phyloP scores from a whole-genome alignment of 345 rosid genomes.

The Pseudoturritis turrita region DNA sequence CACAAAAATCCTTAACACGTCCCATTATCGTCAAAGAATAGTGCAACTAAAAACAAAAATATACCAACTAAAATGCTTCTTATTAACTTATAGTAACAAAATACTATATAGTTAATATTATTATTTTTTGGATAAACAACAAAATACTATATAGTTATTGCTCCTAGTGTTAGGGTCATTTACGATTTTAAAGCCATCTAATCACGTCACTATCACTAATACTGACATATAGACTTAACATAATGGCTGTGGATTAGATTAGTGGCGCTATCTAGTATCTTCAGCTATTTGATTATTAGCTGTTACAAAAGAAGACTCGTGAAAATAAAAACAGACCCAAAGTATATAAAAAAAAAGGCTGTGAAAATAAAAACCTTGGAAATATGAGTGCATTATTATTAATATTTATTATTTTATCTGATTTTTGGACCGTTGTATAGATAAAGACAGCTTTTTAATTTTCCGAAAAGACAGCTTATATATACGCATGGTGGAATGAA shows the following conservation, averaged over 20 bases:
- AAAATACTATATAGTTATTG: no score
- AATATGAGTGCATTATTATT: not conserved
- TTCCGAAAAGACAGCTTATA: constrained; percentile 20
- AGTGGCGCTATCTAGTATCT: constrained; percentile 7
- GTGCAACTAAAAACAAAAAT: no score
- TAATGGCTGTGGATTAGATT: constrained; percentile 6
- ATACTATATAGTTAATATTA: no score
- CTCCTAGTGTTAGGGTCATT: no score
- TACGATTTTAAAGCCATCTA: not conserved
- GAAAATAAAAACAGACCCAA: not conserved
- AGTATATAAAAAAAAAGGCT: no score
- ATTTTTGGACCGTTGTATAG: constrained; percentile 24
- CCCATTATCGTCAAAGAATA: no score
- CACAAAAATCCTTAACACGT: no score
- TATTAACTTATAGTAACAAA: no score
- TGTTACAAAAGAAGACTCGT: not conserved
- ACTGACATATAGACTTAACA: not conserved
- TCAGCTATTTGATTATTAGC: constrained; percentile 5
- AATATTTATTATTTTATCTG: not conserved
- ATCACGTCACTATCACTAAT: not conserved
- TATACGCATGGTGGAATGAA: constrained; percentile 12
- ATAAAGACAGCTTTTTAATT: constrained; percentile 14
- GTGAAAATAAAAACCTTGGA: not conserved
- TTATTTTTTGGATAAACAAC: no score
- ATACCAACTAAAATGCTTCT: no score